Evolutionary conservation across 2,329 filamentous ascomycete species (phyloP), one percentile per base, ranked within the genome.

Genomic region (Coniosporium tulheliwenetii): DNA sequence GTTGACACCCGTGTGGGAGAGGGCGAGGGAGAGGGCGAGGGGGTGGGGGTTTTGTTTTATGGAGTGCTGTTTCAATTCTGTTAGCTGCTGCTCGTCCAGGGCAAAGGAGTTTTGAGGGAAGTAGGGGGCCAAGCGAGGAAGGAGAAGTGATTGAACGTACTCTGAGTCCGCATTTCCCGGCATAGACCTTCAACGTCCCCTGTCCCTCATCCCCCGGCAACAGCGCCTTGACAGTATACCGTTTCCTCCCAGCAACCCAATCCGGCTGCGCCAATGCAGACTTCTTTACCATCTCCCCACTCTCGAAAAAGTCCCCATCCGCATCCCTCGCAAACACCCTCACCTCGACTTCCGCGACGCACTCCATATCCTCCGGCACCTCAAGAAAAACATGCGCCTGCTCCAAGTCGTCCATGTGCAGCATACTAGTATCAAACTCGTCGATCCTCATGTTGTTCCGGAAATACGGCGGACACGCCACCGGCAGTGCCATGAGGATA

Each of bases 11-110:
- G 77, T 81, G 60, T 98, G 91, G 32, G 85, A 74, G 39, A 98
- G 78, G 1, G 91, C 89, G n/a, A 98, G 64, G 3, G 86, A 78
- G 48, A 96, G 79, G 1, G 89, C 87, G 41, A 98, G 66, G 2
- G 87, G 80, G 55, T 98, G 89, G 7, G 91, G 87, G 41, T 95
- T 95, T 56, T 95, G 85, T 59, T 91, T 91, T 66, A 91, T 89
- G 47, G 84, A 93, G 63, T 96, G 91, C 62, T 65, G 43, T 19
- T 30, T n/a, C 13, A 8, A 30, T 7, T 9, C 19, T 10, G n/a
- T 9, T 8, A 43, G 59, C 44, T 56, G 53, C 39, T 5, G 10
- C 14, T 30, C 34, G 26, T 34, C 30, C 10, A 2, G 10, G 12
- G 29, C 10, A 16, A 38, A 8, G 10, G n/a, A n/a, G n/a, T n/a